These are phyloP conservation scores for Trichoderma atrobrunneum DNA, from an alignment of 2,329 filamentous ascomycete genomes.

Conservation along the genomic window DNA sequence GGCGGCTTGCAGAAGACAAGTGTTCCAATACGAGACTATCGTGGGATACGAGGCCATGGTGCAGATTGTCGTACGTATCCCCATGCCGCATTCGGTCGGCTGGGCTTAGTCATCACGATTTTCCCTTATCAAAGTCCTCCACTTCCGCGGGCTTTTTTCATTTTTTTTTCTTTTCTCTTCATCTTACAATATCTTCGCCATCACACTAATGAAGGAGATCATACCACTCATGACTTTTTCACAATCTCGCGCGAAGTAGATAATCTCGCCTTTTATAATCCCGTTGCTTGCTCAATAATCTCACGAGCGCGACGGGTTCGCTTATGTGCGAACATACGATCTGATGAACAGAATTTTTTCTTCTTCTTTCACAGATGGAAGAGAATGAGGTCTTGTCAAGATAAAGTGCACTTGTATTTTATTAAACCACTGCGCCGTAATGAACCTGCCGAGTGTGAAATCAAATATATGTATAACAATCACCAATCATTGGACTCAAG, in stretches of 20 bases:
- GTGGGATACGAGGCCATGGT: conserved; percentile 5
- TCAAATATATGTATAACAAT: background rate
- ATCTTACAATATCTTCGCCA: conserved; percentile 49
- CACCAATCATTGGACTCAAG: conserved; percentile 24
- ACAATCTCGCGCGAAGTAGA: conserved; percentile 53
- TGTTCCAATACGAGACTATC: conserved; percentile 1
- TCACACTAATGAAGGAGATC: conserved; percentile 36
- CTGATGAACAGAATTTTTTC: background rate
- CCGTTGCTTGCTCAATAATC: conserved; percentile 45
- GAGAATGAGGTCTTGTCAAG: background rate
- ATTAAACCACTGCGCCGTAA: conserved; percentile 18
- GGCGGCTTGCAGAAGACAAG: conserved; percentile 1
- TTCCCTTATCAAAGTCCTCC: background rate
- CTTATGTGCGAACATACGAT: conserved; percentile 57
- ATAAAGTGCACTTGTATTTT: conserved; percentile 14
- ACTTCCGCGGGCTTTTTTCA: background rate
- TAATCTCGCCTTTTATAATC: conserved; percentile 59
- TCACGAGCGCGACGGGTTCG: conserved; percentile 56
- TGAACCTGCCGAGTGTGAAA: background rate
- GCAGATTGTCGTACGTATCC: conserved; percentile 17
- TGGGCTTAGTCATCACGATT: conserved; percentile 16
- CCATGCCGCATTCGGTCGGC: background rate
- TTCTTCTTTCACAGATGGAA: background rate
- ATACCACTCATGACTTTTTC: conserved; percentile 42
- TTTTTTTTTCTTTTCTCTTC: conserved; percentile 34